Evolutionary conservation across 1,284 basidiomycete species (phyloP).

Genomic region (Puccinia coronata): DNA sequence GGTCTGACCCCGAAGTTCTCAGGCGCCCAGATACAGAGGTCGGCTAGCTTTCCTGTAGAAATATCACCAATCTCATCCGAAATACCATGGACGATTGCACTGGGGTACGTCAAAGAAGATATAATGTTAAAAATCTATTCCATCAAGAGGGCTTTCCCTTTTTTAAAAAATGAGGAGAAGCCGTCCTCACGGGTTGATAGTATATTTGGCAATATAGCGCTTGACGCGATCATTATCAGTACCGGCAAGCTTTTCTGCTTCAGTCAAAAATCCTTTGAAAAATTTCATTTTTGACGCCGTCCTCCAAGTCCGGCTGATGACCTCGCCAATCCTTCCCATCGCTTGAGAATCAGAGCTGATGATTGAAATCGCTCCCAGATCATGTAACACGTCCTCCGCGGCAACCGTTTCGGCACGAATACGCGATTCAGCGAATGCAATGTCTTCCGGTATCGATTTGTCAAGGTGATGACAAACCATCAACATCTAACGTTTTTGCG

Average conservation of each 20-base stretch:
- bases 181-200: slow-evolving; percentile 84
- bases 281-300: slow-evolving; percentile 93
- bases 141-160: not conserved
- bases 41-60: slow-evolving; percentile 78
- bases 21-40: slow-evolving; percentile 92
- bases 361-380: slow-evolving; percentile 89
- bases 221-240: slow-evolving; percentile 94
- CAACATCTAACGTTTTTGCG: slow-evolving; percentile 71
- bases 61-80: slow-evolving; percentile 84
- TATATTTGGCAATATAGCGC: slow-evolving; percentile 94
- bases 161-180: not conserved
- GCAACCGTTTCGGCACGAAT: slow-evolving; percentile 96
- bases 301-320: slow-evolving; percentile 88
- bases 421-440: slow-evolving; percentile 94
- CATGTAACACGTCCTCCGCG: slow-evolving; percentile 95
- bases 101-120: slow-evolving; percentile 58
- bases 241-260: slow-evolving; percentile 67
- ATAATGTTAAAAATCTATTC: not conserved
- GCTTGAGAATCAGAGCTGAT: slow-evolving; percentile 94
- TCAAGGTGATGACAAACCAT: slow-evolving; percentile 69
- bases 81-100: slow-evolving; percentile 91
- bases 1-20: slow-evolving; percentile 88
- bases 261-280: slow-evolving; percentile 70
- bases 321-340: slow-evolving; percentile 97
- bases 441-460: slow-evolving; percentile 71